These are phyloP conservation scores for Collybia sp. DNA, from an alignment of 768 basidiomycete genomes.

Conservation along the genomic window DNA sequence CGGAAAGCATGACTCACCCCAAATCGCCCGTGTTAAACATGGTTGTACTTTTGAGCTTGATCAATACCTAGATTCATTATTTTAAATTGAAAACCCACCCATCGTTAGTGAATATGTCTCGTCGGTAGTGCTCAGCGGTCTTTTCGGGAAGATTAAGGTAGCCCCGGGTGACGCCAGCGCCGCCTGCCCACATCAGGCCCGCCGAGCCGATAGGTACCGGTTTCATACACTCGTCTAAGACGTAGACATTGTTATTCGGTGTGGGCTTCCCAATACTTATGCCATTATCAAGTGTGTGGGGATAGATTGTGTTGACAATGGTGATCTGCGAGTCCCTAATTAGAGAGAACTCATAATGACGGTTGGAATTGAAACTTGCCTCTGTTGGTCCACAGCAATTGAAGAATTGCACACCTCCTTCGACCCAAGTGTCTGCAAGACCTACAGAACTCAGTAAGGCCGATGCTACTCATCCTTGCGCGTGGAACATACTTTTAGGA, in stretches of 20 bases:
- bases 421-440: conserved; percentile 39
- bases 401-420: conserved; percentile 31
- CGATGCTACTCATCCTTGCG: too few relatives aligned
- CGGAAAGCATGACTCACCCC: conserved; percentile 22
- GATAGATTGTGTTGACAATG: conserved; percentile 49
- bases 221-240: conserved; percentile 30
- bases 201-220: conserved; percentile 32
- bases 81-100: conserved; percentile 28
- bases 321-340: conserved; percentile 28
- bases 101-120: conserved; percentile 45
- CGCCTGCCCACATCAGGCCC: conserved; percentile 58
- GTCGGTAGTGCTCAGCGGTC: conserved; percentile 43
- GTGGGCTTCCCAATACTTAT: conserved; percentile 45
- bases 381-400: conserved; percentile 58
- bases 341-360: background rate
- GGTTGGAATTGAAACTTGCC: conserved; percentile 17
- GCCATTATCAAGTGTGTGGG: conserved; percentile 30
- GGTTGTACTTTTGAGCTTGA: conserved; percentile 17
- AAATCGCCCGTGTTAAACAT: conserved; percentile 69
- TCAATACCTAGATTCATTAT: conserved; percentile 1
- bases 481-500: conserved; percentile 33
- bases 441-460: conserved; percentile 13
- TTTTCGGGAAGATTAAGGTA: conserved; percentile 54
- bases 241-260: conserved; percentile 42
- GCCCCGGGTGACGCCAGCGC: conserved; percentile 49